phyloP scores from a whole-genome alignment of 179 eudicot genomes.

The Silene vulgaris region DNA sequence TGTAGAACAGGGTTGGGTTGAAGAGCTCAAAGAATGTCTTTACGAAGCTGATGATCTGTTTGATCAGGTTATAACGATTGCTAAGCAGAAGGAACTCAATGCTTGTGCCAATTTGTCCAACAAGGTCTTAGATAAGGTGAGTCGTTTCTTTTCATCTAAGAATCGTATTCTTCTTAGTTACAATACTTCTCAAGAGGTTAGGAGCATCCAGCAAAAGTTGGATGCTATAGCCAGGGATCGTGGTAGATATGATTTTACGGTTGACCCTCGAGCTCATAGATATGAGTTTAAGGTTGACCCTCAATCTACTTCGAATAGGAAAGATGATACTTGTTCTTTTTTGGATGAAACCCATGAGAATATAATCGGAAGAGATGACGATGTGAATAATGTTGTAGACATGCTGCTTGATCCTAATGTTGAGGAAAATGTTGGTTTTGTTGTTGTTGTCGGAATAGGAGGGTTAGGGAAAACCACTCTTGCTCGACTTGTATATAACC shows the following conservation, averaged over 20 bases:
- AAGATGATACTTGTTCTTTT: slow-evolving; percentile 4
- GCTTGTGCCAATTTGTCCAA: background rate
- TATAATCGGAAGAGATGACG: background rate
- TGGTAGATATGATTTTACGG: background rate
- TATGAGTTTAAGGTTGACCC: background rate
- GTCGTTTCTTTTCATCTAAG: background rate
- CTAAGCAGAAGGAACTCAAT: background rate
- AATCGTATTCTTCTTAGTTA: background rate
- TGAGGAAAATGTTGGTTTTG: background rate
- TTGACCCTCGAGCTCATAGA: background rate
- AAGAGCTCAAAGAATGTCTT: too few relatives aligned
- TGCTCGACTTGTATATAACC: background rate
- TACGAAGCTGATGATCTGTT: too few relatives aligned
- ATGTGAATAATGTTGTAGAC: background rate
- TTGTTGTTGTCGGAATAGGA: background rate
- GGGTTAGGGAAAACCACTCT: slow-evolving; percentile 12
- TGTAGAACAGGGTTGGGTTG: too few relatives aligned
- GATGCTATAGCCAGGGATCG: background rate
- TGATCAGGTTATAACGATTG: too few relatives aligned
- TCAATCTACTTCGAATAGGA: background rate
- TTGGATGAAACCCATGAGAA: background rate
- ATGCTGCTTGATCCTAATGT: background rate
- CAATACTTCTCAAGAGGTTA: background rate
- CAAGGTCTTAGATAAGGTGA: background rate
- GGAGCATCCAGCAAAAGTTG: background rate